Base-by-base conservation (phyloP, 345 rosid species). In the Dipteronia sinensis region DNA sequence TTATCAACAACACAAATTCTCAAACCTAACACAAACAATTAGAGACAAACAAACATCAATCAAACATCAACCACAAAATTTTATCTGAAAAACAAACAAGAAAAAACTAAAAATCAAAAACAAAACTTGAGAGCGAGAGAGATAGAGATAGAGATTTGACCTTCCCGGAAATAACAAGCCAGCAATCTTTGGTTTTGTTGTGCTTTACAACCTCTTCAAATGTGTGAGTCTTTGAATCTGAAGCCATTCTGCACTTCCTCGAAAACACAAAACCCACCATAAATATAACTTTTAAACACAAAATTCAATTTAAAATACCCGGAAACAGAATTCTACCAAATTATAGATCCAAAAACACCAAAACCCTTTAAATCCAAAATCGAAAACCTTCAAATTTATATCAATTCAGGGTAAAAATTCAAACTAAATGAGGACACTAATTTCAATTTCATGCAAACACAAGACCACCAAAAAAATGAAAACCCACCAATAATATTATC, bases 161-260 rank as follows among this genome's bases (percentile, higher is more conserved):
- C 98, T 96, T 96, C 44, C 93, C 97, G 62, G 93, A 79, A 51
- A 96, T 89, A 63, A 96, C 75, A 76, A 96, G 90, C 99, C 99
- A 96, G 73, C 99, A 96, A 83, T 96, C 99, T 80, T 96, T 87
- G 67, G 76, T 89, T 79, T 88, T 72, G 91, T 89, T 88, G 95
- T 96, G 99, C 84, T 78, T 63, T 12, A 88, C 82, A 49, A 96
- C 97, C 82, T 93, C 97, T 72, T 93, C 97, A 62, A 92, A 96
- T 7, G 6, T 2, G 72, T 84, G 84, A 63, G 88, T 74, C 85
- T 92, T 95, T 46, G 82, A 73, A 64, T 81, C 89, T 77, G 99
- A 82, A 76, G 89, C 93, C 99, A 95, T 93, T 79, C n/a, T 73
- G 25, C 81, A 23, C 66, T 64, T 12, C 84, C 75, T 61, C 84